Percentiles rank a stretch among this genome's conserved stretches.
Conservation (phyloP, 805 yeast genomes). For the Candida orba region DNA sequence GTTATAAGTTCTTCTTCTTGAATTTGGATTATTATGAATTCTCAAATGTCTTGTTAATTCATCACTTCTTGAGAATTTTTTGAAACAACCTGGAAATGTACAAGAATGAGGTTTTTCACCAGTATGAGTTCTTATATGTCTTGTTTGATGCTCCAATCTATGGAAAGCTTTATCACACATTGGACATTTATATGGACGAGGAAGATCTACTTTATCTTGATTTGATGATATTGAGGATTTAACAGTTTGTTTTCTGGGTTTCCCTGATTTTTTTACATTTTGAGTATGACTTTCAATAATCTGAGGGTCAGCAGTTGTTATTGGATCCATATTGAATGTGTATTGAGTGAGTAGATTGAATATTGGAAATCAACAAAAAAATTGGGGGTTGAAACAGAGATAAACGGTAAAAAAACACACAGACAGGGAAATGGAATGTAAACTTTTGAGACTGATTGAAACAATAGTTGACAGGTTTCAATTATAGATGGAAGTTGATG, state of each 20-base stretch:
- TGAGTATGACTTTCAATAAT: background rate
- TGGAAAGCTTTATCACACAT: constrained; percentile 70
- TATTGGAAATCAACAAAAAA: too few species aligned
- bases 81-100: constrained; percentile 61
- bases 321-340: background rate
- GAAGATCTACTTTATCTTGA: constrained; percentile 20
- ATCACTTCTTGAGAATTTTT: constrained; percentile 62
- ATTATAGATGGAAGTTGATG: too few species aligned
- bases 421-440: too few species aligned
- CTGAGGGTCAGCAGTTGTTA: background rate
- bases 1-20: constrained; percentile 50
- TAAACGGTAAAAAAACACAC: too few species aligned
- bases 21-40: constrained; percentile 66
- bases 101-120: constrained; percentile 81
- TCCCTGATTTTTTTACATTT: constrained; percentile 1
- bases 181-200: constrained; percentile 65
- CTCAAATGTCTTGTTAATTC: constrained; percentile 69
- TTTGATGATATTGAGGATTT: background rate
- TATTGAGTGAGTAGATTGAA: too few species aligned
- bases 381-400: background rate
- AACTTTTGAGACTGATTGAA: too few species aligned
- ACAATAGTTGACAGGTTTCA: too few species aligned
- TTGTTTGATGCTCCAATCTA: constrained; percentile 68
- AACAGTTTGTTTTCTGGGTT: constrained; percentile 2
- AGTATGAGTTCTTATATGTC: constrained; percentile 75